Conservation (phyloP, 176 grass and related monocot genomes). For the Oryza glaberrima region DNA sequence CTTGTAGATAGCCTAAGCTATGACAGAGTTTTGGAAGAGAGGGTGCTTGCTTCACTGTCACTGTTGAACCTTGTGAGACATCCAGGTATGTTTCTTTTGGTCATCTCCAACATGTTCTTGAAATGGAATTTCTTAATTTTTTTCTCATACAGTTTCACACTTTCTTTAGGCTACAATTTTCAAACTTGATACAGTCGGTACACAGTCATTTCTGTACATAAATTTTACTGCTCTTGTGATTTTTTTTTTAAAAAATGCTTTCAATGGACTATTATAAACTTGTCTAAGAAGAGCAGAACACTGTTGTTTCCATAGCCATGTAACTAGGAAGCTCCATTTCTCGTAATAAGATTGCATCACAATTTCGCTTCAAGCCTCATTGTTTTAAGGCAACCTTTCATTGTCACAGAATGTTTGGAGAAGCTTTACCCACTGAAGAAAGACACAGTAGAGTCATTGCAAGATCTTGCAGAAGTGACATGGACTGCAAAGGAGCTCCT, state of each 20-base stretch:
- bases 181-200: neutral
- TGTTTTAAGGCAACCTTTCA: conserved; percentile 21
- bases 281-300: neutral
- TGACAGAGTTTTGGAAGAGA: conserved; percentile 81
- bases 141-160: neutral
- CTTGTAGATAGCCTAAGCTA: conserved; percentile 82
- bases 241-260: neutral
- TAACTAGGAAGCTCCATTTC: neutral
- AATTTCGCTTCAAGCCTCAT: neutral
- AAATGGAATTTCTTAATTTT: neutral
- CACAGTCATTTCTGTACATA: neutral
- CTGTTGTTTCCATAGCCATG: neutral
- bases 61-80: conserved; percentile 83
- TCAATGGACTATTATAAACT: neutral
- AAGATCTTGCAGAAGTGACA: conserved; percentile 84
- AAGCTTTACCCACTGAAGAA: conserved; percentile 85
- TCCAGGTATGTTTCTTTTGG: conserved; percentile 63
- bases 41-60: conserved; percentile 80
- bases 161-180: neutral
- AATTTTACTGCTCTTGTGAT: neutral
- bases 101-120: neutral
- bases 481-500: conserved; percentile 97
- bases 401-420: conserved; percentile 72
- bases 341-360: neutral
- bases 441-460: conserved; percentile 61